Evolutionary conservation across 768 basidiomycete genomes (phyloP), one percentile per base, ranked within the genome.

Genomic region (Xerocomellus amylosporus): DNA sequence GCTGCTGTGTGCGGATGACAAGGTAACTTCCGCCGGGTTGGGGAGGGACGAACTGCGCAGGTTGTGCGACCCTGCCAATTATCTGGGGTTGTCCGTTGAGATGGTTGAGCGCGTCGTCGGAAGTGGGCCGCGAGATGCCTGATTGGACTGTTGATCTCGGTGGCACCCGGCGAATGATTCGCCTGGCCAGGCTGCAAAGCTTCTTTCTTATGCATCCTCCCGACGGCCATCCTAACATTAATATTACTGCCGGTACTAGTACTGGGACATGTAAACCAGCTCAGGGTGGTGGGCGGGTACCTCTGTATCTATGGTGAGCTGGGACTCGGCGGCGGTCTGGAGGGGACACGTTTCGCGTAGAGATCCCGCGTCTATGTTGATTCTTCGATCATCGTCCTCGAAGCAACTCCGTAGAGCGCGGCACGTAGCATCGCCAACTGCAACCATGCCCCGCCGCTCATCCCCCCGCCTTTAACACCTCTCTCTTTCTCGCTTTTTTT

Each of bases 31-130:
- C 31, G 55, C 55, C 5, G 70, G 69, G 24, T 37, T 75, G 3
- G 51, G 53, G 17, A 62, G 49, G 49, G 64, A 63, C 14, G 64
- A 66, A 22, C 48, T 79, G 43, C 55, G 64, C 22, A 49, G 40
- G 20, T 58, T 77, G 38, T 79, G 77, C 46, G 62, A 76, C 37
- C 75, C 78, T 26, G 54, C 39, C 4, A 72, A 73, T 43, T 78
- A 78, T 46, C 43, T 77, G 17, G 77, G 78, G 4, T 51, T 58
- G 57, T 74, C 73, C 47, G 53, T 49, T 19, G 61, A 63, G 49
- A 70, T 77, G 71, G 60, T 53, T 0, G 50, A 56, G 24, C 63
- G 59, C 1, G 54, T 63, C 28, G 52, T 59, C 17, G 44, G 39
- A 28, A 20, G 40, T 41, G 54, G 48, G 13, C 0, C 28, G 2